Evolutionary conservation across 192 early-diverging fungal genomes (phyloP).

Genomic region (Bifiguratus adelaidae): DNA sequence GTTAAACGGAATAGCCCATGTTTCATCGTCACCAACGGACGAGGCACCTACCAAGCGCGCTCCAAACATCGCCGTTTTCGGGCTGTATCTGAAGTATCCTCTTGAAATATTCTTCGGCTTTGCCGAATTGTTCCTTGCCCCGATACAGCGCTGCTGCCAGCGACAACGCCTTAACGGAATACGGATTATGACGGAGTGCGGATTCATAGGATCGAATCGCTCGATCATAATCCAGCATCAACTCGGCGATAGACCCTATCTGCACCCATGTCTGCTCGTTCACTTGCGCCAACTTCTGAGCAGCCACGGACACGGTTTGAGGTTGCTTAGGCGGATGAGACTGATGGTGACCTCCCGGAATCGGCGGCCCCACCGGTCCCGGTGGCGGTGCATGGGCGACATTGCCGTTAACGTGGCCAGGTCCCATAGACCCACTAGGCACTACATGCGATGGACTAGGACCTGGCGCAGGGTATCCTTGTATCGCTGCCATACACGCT

Average conservation of each 20-base stretch:
- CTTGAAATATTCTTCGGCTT: conserved; percentile 91
- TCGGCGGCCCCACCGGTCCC: too few relatives aligned
- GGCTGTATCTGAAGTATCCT: conserved; percentile 74
- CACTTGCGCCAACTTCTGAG: conserved; percentile 34
- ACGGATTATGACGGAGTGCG: conserved; percentile 87
- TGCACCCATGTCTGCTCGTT: conserved; percentile 56
- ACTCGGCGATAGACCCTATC: conserved; percentile 33
- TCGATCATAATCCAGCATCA: conserved; percentile 69
- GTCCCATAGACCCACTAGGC: too few relatives aligned
- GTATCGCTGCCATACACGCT: too few relatives aligned
- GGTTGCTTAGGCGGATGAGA: too few relatives aligned
- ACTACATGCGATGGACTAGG: too few relatives aligned
- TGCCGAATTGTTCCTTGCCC: conserved; percentile 71
- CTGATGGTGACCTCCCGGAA: too few relatives aligned
- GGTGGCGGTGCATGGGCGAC: too few relatives aligned
- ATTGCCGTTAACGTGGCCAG: too few relatives aligned
- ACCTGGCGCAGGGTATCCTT: too few relatives aligned
- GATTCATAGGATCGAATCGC: conserved; percentile 83
- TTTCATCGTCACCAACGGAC: not conserved
- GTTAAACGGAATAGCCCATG: not conserved
- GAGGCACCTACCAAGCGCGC: conserved; percentile 37
- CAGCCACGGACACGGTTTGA: too few relatives aligned
- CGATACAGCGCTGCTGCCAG: conserved; percentile 79
- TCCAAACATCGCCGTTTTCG: conserved; percentile 90
- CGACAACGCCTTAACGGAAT: conserved; percentile 73